A percentile compares a stretch with the other conserved stretches of the same genome.
Evolutionary conservation across 2,329 filamentous ascomycete genomes (phyloP).

Genomic region (Trichophyton verrucosum): DNA sequence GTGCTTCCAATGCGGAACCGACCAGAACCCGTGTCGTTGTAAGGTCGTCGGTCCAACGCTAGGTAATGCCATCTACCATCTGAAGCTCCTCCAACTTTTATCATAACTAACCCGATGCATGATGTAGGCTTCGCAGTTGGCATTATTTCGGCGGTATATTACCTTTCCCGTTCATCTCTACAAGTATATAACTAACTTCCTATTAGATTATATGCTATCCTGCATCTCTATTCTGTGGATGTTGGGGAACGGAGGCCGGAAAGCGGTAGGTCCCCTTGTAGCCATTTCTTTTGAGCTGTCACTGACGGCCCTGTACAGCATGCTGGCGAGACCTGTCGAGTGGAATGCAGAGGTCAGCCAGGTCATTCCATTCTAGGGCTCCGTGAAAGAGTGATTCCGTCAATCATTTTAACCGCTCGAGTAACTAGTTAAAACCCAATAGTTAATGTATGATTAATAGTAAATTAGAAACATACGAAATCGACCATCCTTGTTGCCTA

Average conservation of each 20-base stretch:
- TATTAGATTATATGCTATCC: conserved; percentile 43
- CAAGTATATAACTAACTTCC: neutral
- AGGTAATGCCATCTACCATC: conserved; percentile 20
- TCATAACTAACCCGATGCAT: neutral
- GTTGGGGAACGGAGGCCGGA: conserved; percentile 42
- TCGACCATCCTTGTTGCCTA: too few species aligned
- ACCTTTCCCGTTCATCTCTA: conserved; percentile 4
- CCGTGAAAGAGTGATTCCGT: too few species aligned
- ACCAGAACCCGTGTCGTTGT: conserved; percentile 46
- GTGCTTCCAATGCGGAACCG: conserved; percentile 45
- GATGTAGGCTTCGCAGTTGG: conserved; percentile 33
- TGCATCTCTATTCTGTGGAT: conserved; percentile 44
- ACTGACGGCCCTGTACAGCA: conserved; percentile 24
- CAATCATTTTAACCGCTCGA: too few species aligned
- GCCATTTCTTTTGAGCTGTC: neutral
- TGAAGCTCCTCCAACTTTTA: neutral
- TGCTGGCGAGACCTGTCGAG: conserved; percentile 42
- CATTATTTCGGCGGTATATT: conserved; percentile 38
- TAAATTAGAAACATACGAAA: too few species aligned
- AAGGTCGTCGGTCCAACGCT: conserved; percentile 46
- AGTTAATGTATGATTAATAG: too few species aligned
- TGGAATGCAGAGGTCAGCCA: conserved; percentile 40
- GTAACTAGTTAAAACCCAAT: too few species aligned
- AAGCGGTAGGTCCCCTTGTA: conserved; percentile 31
- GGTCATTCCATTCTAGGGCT: conserved; percentile 34